Base-by-base conservation (phyloP, 176 grass and related monocot species). In the Triticum turgidum region DNA sequence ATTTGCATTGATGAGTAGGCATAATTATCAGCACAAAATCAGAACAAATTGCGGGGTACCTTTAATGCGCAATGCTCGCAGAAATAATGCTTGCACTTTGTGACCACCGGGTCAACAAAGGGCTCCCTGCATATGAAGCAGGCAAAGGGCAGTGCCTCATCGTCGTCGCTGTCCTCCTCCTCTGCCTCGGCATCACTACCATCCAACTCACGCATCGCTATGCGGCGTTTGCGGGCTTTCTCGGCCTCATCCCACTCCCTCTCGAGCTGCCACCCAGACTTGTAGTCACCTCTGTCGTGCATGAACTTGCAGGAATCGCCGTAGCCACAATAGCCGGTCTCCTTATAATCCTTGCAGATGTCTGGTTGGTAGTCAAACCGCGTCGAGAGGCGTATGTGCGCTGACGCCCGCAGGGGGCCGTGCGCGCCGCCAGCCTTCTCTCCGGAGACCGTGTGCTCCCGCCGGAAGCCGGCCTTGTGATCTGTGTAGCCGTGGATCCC, bases 301-400 rank as follows among this genome's bases (percentile, higher is more conserved):
- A 98, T 94, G 84, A 98, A 98, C 81, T 98, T 98, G 88, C 93
- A 98, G n/a, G 96, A 92, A 66, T 98, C 96, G 1, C 91, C 96
- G 32, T 94, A 98, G 1, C 96, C 96, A 9, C 93, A 98, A 49
- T 95, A 95, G 9, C 96, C 96, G 5, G 93, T 98, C 88, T 98
- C 96, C 88, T 98, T 98, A 59, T 98, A 98, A 61, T 98, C 96
- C 91, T 98, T 95, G 77, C 96, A 98, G 81, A 98, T 94, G 73
- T 94, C 96, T 0, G 93, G 93, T 76, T 98, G 93, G 84, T 98
- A 98, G 70, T 98, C 96, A 69, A 98, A 95, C 37, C 93, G 86
- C 6, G 84, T 87, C 0, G 96, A 94, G 39, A 92, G 33, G 17
- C 93, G 93, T 29, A 98, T 98, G 89, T 98, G 90, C 11, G 91